Percentiles rank a stretch among this genome's conserved stretches.
phyloP scores from a whole-genome alignment of 208 protist species.

The Strigomonas galati region DNA sequence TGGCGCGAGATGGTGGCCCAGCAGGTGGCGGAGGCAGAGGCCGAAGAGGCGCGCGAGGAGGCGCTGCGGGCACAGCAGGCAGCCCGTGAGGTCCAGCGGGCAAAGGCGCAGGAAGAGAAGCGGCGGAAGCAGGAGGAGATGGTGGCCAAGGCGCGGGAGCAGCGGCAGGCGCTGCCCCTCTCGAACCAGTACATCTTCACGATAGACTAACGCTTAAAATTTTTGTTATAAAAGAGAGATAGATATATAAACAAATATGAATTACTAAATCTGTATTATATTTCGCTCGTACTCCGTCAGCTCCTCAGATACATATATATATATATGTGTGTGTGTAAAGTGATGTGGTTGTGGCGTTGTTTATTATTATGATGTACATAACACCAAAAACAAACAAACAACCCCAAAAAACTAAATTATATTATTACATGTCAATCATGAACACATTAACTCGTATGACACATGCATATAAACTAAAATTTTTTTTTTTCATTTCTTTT shows the following conservation, averaged over 20 bases:
- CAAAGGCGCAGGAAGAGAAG: constrained; percentile 29
- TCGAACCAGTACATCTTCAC: constrained; percentile 77
- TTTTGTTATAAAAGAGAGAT: not conserved
- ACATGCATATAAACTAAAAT: no score
- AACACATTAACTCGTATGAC: no score
- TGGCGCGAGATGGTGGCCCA: constrained; percentile 54
- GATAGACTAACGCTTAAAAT: constrained; percentile 50
- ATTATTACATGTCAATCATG: constrained; percentile 1
- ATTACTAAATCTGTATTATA: not conserved
- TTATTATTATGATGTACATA: constrained; percentile 4
- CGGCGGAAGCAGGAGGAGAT: constrained; percentile 46
- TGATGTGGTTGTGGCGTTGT: not conserved
- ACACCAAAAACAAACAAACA: not conserved
- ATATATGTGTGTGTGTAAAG: no score
- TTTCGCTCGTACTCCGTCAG: no score
- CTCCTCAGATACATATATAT: no score
- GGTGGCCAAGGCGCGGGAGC: constrained; percentile 32
- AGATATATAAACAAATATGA: not conserved
- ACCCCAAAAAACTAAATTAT: not conserved
- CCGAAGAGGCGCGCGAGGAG: constrained; percentile 34
- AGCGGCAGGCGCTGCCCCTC: constrained; percentile 57
- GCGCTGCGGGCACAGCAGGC: constrained; percentile 23
- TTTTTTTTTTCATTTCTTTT: constrained; percentile 12
- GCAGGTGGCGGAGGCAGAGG: constrained; percentile 36
- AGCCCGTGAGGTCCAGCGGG: constrained; percentile 28